Evolutionary conservation across 345 rosid genomes (phyloP), one percentile per base, ranked within the genome.

Genomic region (Isatis tinctoria): DNA sequence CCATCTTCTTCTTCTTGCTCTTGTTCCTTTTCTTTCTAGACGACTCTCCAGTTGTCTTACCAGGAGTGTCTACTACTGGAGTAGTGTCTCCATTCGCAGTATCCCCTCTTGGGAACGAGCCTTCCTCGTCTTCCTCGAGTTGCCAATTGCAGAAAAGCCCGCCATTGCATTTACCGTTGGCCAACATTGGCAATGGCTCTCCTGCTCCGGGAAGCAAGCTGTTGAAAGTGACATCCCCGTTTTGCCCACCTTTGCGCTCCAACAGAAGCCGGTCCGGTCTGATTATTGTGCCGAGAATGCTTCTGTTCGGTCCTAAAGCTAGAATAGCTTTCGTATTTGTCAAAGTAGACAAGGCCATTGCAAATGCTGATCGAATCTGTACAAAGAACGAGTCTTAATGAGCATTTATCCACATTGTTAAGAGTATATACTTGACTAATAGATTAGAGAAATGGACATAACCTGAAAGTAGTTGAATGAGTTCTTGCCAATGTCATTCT

Each of bases 401-500:
- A 67, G 35, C 36, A 52, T 52, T 12, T 27, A 7, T 3, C 59
- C 36, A 53, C 59, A 10, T 53, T 53, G 59, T 27, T 27, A 14
- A 13, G 13, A 13, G 35, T 27, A 53, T 26, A 14, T 53, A 30
- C 48, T 45, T 18, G 8, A n/a, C 36, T 33, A 7, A 65, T 24
- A 48, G 13, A 37, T 53, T 37, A 26, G 24, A 45, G 8, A 57
- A 57, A 41, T 27, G 58, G 51, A 69, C 74, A 70, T 67, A 69
- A 94, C 98, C 98, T 91, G 98, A 78, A 84, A 87, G 85, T 91
- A 94, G 80, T 94, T 94, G 80, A 82, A 94, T 8, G 98, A 94
- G 80, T 69, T 94, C 82, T 94, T 94, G 69, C 96, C 97, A 64
- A 91, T 85, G 78, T 90, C 97, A 35, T 94, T 91, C 45, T 91